phyloP scores from a whole-genome alignment of 1,284 basidiomycete genomes.

The Pseudozyma hubeiensis region DNA sequence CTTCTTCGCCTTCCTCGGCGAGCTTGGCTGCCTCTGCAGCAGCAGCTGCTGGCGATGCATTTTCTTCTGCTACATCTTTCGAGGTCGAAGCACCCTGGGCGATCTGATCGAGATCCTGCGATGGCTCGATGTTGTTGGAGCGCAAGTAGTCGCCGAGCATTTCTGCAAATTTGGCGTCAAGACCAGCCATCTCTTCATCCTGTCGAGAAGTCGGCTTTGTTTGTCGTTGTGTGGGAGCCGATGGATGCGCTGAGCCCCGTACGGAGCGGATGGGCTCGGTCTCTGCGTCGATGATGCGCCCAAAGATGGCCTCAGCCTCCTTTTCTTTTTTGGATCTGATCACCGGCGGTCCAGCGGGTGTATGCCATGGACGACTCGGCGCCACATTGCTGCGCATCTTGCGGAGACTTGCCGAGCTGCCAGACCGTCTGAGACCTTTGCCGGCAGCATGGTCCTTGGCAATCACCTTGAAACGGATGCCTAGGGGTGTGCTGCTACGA shows the following conservation, averaged over 20 bases:
- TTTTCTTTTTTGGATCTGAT: constrained; percentile 49
- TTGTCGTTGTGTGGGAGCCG: constrained; percentile 2
- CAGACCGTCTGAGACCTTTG: constrained; percentile 30
- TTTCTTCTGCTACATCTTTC: neutral
- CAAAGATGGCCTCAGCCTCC: constrained; percentile 50
- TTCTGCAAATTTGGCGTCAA: constrained; percentile 55
- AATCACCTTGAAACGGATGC: constrained; percentile 46
- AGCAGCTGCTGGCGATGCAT: neutral
- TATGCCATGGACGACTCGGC: constrained; percentile 32
- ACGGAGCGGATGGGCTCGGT: constrained; percentile 15
- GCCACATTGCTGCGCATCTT: constrained; percentile 35
- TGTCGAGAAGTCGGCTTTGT: constrained; percentile 1
- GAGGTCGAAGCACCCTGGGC: constrained; percentile 17
- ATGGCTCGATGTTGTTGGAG: constrained; percentile 46
- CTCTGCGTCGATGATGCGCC: constrained; percentile 50
- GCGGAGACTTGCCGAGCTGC: constrained; percentile 39
- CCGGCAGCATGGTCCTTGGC: constrained; percentile 22
- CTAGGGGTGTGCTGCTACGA: constrained; percentile 32
- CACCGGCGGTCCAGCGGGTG: constrained; percentile 29
- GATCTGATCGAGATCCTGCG: constrained; percentile 40
- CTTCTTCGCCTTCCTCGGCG: constrained; percentile 8
- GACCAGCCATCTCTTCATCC: constrained; percentile 46
- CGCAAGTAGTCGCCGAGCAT: constrained; percentile 55
- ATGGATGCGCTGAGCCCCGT: neutral
- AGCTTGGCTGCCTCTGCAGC: neutral